Base-by-base conservation (phyloP, 2,329 filamentous ascomycete genomes). In the Neospermospora avenae region DNA sequence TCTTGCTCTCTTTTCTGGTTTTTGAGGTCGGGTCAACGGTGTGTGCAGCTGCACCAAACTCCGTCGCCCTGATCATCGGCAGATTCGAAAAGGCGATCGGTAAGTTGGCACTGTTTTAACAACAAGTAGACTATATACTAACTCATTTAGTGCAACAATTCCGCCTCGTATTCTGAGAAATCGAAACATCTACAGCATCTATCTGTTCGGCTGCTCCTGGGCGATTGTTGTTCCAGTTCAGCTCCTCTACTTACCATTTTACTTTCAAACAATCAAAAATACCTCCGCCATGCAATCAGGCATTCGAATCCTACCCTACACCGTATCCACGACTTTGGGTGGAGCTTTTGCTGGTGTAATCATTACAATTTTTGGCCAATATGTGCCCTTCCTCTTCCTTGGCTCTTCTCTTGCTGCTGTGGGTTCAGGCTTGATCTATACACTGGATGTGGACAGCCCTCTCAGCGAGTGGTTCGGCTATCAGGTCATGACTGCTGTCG, bases 401-500 rank as follows among this genome's bases (percentile, higher is more conserved):
- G 16, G 35, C 35, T 13, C 35, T 13, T 4, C 16, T 14, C 11
- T 39, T n/a, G 16, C 41, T 1, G 13, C 46, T 14, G 41, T 57
- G 14, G 60, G 58, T 7, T 46, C 51, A 13, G 63, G 57, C 20
- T 25, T 62, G 13, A 77, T 70, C 13, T 73, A 74, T 48, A 53
- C 70, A 3, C 58, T 72, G 34, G 51, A 69, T 85, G 62, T 78
- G 80, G 65, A 72, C 4, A 71, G 72, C 2, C 75, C 69, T 13
- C 28, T 31, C 28, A 31, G 28, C 28, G 72, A 74, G 42, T 81
- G 78, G 78, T 80, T 82, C 51, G 80, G 79, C 10, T 82, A 79
- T 66, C 79, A 82, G 67, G 74, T 81, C 51, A 66, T 85, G 18
- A 74, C 75, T 28, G 83, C 82, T 39, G 72, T 83, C 4, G 82